Evolutionary conservation across 1,284 basidiomycete genomes (phyloP), one percentile per base, ranked within the genome.

Genomic region (Heterobasidion annosum): DNA sequence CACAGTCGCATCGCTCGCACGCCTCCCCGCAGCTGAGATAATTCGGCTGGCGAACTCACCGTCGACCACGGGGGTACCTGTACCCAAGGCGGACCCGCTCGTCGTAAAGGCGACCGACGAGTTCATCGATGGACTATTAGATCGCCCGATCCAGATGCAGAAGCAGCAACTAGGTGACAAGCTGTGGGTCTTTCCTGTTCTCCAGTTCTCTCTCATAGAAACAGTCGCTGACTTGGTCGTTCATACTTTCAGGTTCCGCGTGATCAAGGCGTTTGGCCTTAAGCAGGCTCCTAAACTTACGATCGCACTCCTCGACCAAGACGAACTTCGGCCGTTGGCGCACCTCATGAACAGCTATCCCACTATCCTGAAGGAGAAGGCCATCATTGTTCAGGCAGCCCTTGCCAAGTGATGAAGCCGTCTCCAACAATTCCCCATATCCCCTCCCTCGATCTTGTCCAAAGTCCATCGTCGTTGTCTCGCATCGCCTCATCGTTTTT

Each of bases 301-400:
- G 1, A 91, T 95, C 61, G 73, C 80, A 1, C 75, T 95, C 9
- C 72, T 95, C 54, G 91, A 94, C 62, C 78, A 85, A 60, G 91
- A 93, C 56, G 92, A 95, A 63, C 75, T 95, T 25, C 79, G 88
- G 35, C 73, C 90, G 1, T 76, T 94, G 43, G 87, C 89, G 8
- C 88, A 93, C 65, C 74, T 95, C 52, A 89, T 91, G 87, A 89
- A 91, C 67, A 88, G 86, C 64, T 93, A 92, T 66, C 87, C 91
- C 7, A 73, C 80, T 1, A 78, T 92, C 2, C 72, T 94, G 57
- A 90, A 85, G 70, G 88, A 91, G 67, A 91, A 91, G 68, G 84
- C 37, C 4, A 10, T 40, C 6, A 4, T 40, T n/a, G 37, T 40
- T 5, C 37, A 40, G 37, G 6, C 37, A n/a, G 10, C 37, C n/a